Percentiles rank a stretch among this genome's conserved stretches.
phyloP scores from a whole-genome alignment of 768 basidiomycete genomes.

The Flagelloscypha sp. region DNA sequence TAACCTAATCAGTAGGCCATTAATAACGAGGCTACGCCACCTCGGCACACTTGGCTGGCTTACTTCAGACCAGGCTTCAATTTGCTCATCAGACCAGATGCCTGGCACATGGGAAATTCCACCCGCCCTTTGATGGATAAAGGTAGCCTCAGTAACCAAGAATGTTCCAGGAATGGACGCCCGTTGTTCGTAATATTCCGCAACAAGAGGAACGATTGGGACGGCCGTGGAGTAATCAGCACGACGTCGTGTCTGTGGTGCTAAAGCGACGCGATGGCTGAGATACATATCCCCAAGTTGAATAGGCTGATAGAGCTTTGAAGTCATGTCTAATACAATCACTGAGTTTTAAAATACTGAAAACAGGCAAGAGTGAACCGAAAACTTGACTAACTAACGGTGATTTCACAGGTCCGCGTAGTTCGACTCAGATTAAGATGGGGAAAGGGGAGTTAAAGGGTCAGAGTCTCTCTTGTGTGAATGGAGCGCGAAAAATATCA shows the following conservation, averaged over 20 bases:
- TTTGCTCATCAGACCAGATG: constrained; percentile 56
- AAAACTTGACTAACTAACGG: too few relatives aligned
- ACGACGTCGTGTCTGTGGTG: constrained; percentile 27
- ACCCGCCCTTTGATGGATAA: constrained; percentile 41
- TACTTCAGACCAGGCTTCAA: constrained; percentile 48
- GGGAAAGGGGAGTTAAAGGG: too few relatives aligned
- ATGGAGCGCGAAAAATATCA: too few relatives aligned
- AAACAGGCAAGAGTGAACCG: too few relatives aligned
- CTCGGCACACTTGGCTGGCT: constrained; percentile 25
- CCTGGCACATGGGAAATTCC: constrained; percentile 49
- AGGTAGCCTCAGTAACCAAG: constrained; percentile 49
- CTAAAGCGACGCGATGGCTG: constrained; percentile 26
- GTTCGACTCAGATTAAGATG: too few relatives aligned
- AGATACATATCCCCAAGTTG: constrained; percentile 19
- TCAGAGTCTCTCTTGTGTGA: too few relatives aligned
- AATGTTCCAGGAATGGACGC: constrained; percentile 41
- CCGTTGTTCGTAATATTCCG: constrained; percentile 44
- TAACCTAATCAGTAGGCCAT: constrained; percentile 29
- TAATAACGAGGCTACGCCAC: neutral
- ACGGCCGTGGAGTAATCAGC: constrained; percentile 25
- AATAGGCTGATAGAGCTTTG: constrained; percentile 22
- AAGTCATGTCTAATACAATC: too few relatives aligned
- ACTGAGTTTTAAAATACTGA: too few relatives aligned
- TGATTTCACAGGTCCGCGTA: too few relatives aligned
- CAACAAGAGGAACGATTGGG: constrained; percentile 23